Evolutionary conservation across 1,284 basidiomycete species (phyloP), one percentile per base, ranked within the genome.

Genomic region (Ganoderma sinense): DNA sequence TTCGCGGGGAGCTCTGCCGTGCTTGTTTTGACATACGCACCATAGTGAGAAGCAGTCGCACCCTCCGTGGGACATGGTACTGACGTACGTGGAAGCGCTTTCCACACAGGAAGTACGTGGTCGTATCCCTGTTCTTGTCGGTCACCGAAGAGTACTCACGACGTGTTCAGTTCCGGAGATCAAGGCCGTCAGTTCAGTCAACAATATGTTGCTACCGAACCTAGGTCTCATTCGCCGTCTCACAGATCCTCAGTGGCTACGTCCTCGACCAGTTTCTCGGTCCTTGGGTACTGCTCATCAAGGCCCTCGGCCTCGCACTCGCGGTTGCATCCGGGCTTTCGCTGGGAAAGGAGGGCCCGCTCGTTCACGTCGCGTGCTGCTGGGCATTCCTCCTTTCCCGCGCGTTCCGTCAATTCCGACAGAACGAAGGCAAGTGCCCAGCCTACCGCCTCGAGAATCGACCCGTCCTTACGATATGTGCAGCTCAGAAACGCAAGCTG

Each of bases 261-360:
- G 90, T 93, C 20, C 85, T 94, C 58, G 89, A 92, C 73, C 83
- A 87, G 1, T 92, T 92, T 76, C 83, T 94, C 13, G 86, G 88
- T n/a, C 86, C 90, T 0, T 92, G 90, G 91, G 93, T 90, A 0
- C 84, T 94, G 20, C 80, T 93, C 55, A 93, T 94, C 76, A 95
- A 95, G 79, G 88, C 90, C 0, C 80, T 95, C 59, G 94, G 93
- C 8, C 84, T 95, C 40, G 91, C 92, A 7, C 85, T 96, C 11
- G 86, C 92, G 1, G 92, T 94, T n/a, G 91, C 91, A 0, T 93
- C 91, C 13, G 93, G 93, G 0, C 82, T 94, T 18, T 93, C 91
- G 2, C 81, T 94, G 26, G 93, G 93, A 13, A 94, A 94, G 80
- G 91, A 92, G 89, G 91, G 91, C 0, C 91, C 91, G 10, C 80